Base-by-base conservation (phyloP, 2,329 filamentous ascomycete genomes). In the Alternaria rosae region DNA sequence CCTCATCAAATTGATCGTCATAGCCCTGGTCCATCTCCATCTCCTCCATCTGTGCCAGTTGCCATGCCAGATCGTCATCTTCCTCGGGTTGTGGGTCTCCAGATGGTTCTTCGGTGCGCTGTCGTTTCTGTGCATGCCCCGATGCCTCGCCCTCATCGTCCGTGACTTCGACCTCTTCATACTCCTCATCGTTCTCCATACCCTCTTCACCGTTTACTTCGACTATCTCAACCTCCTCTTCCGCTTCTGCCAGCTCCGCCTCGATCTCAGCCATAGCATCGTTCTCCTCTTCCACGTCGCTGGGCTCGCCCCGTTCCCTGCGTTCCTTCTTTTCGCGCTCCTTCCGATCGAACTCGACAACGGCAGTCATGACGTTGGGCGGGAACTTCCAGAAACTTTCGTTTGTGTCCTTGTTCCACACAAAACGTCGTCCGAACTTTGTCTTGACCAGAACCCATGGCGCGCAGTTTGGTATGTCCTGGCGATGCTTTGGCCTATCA, bases 311-410 rank as follows among this genome's bases (percentile, higher is more conserved):
- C 11, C 81, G 89, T 87, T 79, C 76, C 48, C 69, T 70, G 12
- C 72, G 86, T 80, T 81, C 88, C 82, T 80, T 90, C 61, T 88
- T 87, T 68, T 90, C 88, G 76, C 91, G 88, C 78, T 97, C 93
- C 57, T 92, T 82, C 23, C 81, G 81, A 72, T 91, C 88, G 56
- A 95, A 92, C 13, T 89, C 87, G 5, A 87, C 76, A 2, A 90
- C 87, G 0, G 88, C 93, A 62, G 91, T 89, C 85, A 94, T 90
- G 35, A 99, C 85, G 76, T 95, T 90, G 57, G 92, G 88, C 0
- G 95, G 95, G 71, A 97, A 95, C 73, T 93, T 93, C 95, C 96
- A 99, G 79, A 93, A 93, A 79, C 94, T 98, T 69, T 93, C 86
- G 38, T 94, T 92, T 68, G 94, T 97, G 56, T 87, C 86, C 0